Conservation (phyloP, 1,139 yeast species). For the Ogataea hybrid region DNA sequence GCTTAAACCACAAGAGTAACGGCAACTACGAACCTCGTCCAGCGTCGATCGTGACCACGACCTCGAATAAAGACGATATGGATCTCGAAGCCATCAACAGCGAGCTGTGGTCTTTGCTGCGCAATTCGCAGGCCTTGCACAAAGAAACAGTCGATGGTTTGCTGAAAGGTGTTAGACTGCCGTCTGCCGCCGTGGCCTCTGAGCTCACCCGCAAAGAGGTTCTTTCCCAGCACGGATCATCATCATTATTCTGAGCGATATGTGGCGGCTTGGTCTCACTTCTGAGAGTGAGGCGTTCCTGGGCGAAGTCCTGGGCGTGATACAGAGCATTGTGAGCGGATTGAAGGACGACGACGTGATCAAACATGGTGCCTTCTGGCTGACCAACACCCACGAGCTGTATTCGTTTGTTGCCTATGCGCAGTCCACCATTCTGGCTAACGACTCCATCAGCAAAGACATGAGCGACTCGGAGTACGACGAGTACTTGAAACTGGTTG, state of each 20-base stretch:
- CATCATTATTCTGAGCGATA: constrained; percentile 87
- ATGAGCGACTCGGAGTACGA: constrained; percentile 90
- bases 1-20: constrained; percentile 27
- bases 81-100: constrained; percentile 69
- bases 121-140: constrained; percentile 77
- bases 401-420: constrained; percentile 95
- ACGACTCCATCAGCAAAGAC: constrained; percentile 74
- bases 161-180: constrained; percentile 84
- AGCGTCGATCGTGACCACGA: constrained; percentile 52
- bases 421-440: constrained; percentile 81
- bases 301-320: constrained; percentile 85
- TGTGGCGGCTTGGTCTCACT: constrained; percentile 97
- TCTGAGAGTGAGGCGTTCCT: constrained; percentile 88
- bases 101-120: constrained; percentile 67
- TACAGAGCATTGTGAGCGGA: constrained; percentile 72
- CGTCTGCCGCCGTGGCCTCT: constrained; percentile 76
- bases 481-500: constrained; percentile 85
- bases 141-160: constrained; percentile 87
- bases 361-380: constrained; percentile 96
- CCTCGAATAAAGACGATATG: constrained; percentile 49
- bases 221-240: constrained; percentile 95
- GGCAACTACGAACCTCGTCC: constrained; percentile 44
- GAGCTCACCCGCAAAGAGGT: constrained; percentile 88
- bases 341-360: constrained; percentile 84
- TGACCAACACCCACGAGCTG: constrained; percentile 93